Conservation (phyloP, 768 basidiomycete genomes). For the Paxillus rubicundulus region DNA sequence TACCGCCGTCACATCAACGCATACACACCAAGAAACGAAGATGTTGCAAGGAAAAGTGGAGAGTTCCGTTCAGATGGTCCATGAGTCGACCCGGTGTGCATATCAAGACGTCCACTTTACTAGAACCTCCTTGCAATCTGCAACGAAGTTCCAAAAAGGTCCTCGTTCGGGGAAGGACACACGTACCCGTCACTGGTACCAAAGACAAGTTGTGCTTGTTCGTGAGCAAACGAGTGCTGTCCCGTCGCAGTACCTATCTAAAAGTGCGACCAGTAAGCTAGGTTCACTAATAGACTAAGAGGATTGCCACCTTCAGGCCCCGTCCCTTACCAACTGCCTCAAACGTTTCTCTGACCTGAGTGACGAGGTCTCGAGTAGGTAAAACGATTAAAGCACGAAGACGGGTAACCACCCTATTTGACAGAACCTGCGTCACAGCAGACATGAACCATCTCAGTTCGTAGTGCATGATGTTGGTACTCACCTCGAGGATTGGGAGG, state of each 20-base stretch:
- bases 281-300: background rate
- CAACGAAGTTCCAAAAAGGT: background rate
- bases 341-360: constrained; percentile 90
- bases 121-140: constrained; percentile 81
- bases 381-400: constrained; percentile 86
- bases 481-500: constrained; percentile 85
- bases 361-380: constrained; percentile 91
- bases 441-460: background rate
- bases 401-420: constrained; percentile 72
- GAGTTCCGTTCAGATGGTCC: constrained; percentile 86
- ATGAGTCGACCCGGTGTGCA: constrained; percentile 95
- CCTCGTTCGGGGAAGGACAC: background rate
- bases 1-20: background rate
- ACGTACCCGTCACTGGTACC: constrained; percentile 54
- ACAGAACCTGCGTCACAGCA: constrained; percentile 52
- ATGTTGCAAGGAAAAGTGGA: constrained; percentile 90
- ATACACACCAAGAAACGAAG: constrained; percentile 86
- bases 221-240: constrained; percentile 91
- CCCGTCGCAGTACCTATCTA: constrained; percentile 84
- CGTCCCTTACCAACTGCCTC: constrained; percentile 83
- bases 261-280: constrained; percentile 3
- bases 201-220: constrained; percentile 77
- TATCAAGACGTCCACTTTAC: constrained; percentile 90
- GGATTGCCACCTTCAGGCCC: constrained; percentile 65
- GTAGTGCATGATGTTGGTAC: constrained; percentile 1